These are phyloP conservation scores for Salvia splendens DNA, from an alignment of 257 asterid species.

Conservation along the genomic window DNA sequence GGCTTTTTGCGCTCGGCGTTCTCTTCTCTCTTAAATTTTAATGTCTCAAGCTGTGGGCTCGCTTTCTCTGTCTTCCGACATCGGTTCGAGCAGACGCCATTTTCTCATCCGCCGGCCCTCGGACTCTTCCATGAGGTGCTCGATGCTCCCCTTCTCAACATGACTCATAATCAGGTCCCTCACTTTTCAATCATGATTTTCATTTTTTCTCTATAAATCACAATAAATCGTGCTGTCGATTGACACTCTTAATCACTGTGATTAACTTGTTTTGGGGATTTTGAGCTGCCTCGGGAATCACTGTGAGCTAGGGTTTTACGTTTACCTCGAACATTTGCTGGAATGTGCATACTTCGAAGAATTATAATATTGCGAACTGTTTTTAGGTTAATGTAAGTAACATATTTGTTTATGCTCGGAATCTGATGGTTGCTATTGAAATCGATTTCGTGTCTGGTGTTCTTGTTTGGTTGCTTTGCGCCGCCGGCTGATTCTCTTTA, in stretches of 20 bases:
- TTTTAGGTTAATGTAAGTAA: not conserved
- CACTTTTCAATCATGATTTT: not conserved
- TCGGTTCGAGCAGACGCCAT: conserved; percentile 37
- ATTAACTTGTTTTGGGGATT: conserved; percentile 25
- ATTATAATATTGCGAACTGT: not conserved
- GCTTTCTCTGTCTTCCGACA: conserved; percentile 33
- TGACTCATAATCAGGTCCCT: conserved; percentile 48
- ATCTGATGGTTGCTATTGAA: conserved; percentile 22
- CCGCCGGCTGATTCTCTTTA: not conserved
- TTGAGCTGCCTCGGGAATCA: conserved; percentile 26
- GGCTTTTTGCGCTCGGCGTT: conserved; percentile 21
- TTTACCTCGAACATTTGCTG: not conserved
- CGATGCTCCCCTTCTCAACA: conserved; percentile 42
- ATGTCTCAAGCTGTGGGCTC: conserved; percentile 36
- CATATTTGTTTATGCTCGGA: conserved; percentile 1
- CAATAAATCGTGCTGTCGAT: not conserved
- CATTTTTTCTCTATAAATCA: not conserved
- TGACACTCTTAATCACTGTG: conserved; percentile 12
- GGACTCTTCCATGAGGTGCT: conserved; percentile 38
- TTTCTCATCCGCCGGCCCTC: conserved; percentile 27
- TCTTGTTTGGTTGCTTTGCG: not conserved
- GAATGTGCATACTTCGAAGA: not conserved
- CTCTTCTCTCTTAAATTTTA: conserved; percentile 26
- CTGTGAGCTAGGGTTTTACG: conserved; percentile 38
- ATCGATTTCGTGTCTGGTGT: not conserved